Evolutionary conservation across 768 basidiomycete genomes (phyloP).

Genomic region (Kondoa malvinella): DNA sequence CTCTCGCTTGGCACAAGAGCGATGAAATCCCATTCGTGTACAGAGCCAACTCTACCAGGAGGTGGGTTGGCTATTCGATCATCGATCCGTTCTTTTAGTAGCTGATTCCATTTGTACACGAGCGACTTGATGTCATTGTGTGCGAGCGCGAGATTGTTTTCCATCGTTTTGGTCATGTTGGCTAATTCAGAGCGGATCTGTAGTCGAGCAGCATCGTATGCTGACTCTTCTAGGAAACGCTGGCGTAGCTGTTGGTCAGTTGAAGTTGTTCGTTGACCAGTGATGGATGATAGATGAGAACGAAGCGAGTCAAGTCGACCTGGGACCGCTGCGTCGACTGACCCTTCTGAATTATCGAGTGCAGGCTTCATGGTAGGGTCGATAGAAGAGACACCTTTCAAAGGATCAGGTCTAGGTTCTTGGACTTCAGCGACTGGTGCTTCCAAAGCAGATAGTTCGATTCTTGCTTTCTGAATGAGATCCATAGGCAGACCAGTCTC

Average conservation of each 20-base stretch:
- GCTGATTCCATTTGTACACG: conserved; percentile 74
- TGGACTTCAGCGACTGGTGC: conserved; percentile 34
- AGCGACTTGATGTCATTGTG: conserved; percentile 43
- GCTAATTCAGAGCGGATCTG: conserved; percentile 50
- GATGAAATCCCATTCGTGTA: conserved; percentile 32
- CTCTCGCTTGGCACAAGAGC: conserved; percentile 56
- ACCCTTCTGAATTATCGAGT: neutral
- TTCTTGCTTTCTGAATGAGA: conserved; percentile 13
- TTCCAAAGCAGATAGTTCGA: conserved; percentile 19
- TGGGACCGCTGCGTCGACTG: conserved; percentile 37
- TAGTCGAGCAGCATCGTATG: conserved; percentile 62
- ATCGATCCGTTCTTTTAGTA: neutral
- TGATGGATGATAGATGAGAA: conserved; percentile 46
- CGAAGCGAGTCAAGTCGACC: conserved; percentile 61
- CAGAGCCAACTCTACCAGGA: neutral
- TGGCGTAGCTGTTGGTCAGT: conserved; percentile 59
- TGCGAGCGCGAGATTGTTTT: conserved; percentile 29
- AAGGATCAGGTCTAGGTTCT: conserved; percentile 33
- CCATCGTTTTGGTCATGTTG: conserved; percentile 35
- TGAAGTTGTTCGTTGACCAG: conserved; percentile 46
- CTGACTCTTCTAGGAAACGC: conserved; percentile 64
- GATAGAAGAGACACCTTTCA: neutral
- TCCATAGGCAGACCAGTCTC: neutral
- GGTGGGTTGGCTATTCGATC: neutral
- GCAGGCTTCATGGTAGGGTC: conserved; percentile 8